These are phyloP conservation scores for Canariomyces notabilis DNA, from an alignment of 2,329 filamentous ascomycete genomes.

Conservation along the genomic window DNA sequence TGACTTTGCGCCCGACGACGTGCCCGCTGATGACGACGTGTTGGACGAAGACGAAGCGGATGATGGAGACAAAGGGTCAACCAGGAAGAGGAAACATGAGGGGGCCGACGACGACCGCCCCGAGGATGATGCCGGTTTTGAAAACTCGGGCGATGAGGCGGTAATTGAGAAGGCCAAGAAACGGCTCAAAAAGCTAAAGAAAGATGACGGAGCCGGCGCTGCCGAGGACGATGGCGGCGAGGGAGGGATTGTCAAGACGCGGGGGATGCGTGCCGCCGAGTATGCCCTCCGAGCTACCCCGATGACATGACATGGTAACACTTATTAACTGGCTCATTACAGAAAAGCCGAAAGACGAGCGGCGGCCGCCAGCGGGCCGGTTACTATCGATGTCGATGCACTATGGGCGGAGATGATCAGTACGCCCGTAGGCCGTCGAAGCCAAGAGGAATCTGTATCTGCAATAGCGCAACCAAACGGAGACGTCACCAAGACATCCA, in stretches of 20 bases:
- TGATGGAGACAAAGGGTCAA: constrained; percentile 24
- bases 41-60: constrained; percentile 45
- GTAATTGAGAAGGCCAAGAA: constrained; percentile 60
- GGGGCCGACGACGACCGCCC: constrained; percentile 31
- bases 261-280: constrained; percentile 64
- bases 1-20: constrained; percentile 62
- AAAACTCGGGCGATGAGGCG: constrained; percentile 68
- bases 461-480: constrained; percentile 10
- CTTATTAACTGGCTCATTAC: constrained; percentile 5
- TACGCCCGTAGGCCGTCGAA: constrained; percentile 11
- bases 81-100: constrained; percentile 33
- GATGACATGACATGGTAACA: no score
- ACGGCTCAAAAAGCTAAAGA: constrained; percentile 43
- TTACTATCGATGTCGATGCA: constrained; percentile 67
- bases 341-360: constrained; percentile 55
- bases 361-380: constrained; percentile 48
- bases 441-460: constrained; percentile 15
- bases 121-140: constrained; percentile 47
- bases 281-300: constrained; percentile 31
- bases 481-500: constrained; percentile 19
- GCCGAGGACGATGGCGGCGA: constrained; percentile 52
- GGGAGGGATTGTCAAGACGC: constrained; percentile 65
- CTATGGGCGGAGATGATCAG: constrained; percentile 65
- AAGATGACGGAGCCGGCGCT: constrained; percentile 29
- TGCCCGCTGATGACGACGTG: constrained; percentile 37